These are phyloP conservation scores for Gloeopeniophorella convolvens DNA, from an alignment of 768 basidiomycete genomes.

Conservation along the genomic window DNA sequence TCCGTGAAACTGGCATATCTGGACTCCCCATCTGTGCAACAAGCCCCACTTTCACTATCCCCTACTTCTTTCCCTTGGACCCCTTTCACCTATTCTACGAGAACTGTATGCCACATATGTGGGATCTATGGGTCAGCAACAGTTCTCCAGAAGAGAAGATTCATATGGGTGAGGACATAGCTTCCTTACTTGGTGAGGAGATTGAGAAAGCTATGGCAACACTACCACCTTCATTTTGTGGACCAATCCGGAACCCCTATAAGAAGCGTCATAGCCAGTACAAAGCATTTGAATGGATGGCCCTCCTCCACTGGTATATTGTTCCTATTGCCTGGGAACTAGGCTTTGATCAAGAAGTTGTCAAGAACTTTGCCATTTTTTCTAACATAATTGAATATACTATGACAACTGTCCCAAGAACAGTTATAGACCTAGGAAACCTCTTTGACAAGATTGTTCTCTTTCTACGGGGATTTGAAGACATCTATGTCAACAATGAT, in stretches of 20 bases:
- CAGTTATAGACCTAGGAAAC: not conserved
- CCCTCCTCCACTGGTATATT: not conserved
- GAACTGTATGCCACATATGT: conserved; percentile 27
- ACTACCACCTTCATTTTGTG: not conserved
- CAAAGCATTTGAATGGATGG: not conserved
- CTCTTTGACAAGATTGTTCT: not conserved
- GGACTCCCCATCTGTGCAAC: too few species aligned
- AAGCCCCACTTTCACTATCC: conserved; percentile 30
- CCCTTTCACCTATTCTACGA: conserved; percentile 35
- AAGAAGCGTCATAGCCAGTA: not conserved
- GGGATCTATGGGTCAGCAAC: conserved; percentile 28
- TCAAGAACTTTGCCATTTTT: not conserved
- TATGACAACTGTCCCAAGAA: not conserved
- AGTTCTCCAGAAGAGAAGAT: not conserved
- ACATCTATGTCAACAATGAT: not conserved
- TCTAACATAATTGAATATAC: not conserved
- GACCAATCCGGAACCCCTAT: not conserved
- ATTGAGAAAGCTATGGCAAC: too few species aligned
- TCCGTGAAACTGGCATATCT: too few species aligned
- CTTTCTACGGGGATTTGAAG: not conserved
- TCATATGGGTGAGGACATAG: not conserved
- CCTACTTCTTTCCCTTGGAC: conserved; percentile 30
- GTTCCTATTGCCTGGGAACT: not conserved
- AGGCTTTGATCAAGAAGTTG: conserved; percentile 17
- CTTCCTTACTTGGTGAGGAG: too few species aligned